Percentiles rank a stretch among this genome's conserved stretches.
Evolutionary conservation across 139 green algal genomes (phyloP).

Genomic region (Chlamydomonas schloesseri): DNA sequence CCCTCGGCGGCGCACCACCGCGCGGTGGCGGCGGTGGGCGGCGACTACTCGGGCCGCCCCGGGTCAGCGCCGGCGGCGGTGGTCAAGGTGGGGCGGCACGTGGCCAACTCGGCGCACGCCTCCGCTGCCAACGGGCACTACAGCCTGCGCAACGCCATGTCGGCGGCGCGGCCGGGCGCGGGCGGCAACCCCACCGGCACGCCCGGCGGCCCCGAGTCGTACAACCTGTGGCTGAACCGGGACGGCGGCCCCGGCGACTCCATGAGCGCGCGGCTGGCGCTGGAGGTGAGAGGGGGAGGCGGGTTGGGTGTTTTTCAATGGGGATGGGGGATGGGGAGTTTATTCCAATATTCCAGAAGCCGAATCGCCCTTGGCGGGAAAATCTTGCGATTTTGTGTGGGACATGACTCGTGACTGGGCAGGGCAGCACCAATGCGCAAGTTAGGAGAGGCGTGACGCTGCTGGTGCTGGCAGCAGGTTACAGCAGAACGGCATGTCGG

Average conservation of each 20-base stretch:
- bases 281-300: constrained; percentile 4
- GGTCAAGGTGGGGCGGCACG: constrained; percentile 26
- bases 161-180: constrained; percentile 33
- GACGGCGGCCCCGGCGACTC: constrained; percentile 37
- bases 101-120: background rate
- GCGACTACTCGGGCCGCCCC: background rate
- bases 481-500: too few species aligned
- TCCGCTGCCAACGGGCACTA: constrained; percentile 34
- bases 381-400: too few species aligned
- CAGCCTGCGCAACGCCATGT: constrained; percentile 42
- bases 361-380: too few species aligned
- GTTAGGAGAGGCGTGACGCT: too few species aligned
- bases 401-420: too few species aligned
- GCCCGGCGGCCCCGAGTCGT: constrained; percentile 26
- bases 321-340: background rate
- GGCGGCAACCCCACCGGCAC: constrained; percentile 46
- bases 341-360: too few species aligned
- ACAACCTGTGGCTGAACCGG: constrained; percentile 44
- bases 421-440: too few species aligned
- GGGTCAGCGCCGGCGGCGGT: constrained; percentile 18
- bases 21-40: background rate
- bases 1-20: constrained; percentile 21
- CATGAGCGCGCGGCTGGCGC: constrained; percentile 42
- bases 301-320: background rate
- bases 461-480: too few species aligned